Percentiles rank a stretch among this genome's conserved stretches.
Conservation (phyloP, 306 rosid genomes). For the Oxytropis ochrocephala region DNA sequence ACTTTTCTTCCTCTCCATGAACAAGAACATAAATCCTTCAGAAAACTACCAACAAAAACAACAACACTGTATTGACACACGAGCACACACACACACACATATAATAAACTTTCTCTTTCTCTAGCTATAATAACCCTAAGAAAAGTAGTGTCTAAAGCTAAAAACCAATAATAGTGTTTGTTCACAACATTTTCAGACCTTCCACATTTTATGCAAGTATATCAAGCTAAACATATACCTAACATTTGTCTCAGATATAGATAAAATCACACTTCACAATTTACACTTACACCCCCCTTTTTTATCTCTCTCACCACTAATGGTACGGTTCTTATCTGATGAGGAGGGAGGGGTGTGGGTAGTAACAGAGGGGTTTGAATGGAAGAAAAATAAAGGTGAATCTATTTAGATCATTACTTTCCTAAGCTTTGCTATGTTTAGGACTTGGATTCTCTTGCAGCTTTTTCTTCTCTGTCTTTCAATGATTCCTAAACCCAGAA, state of each 20-base stretch:
- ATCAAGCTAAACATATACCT: constrained; percentile 33
- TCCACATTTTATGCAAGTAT: constrained; percentile 41
- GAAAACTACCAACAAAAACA: neutral
- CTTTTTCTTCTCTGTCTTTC: constrained; percentile 55
- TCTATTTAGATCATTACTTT: constrained; percentile 35
- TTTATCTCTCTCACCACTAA: too few species aligned
- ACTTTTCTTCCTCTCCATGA: constrained; percentile 67
- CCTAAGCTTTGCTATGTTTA: constrained; percentile 72
- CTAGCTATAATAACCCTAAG: constrained; percentile 19
- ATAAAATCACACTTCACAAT: neutral
- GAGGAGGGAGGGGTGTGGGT: neutral
- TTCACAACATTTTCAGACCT: constrained; percentile 14
- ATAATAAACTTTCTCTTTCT: neutral
- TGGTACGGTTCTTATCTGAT: constrained; percentile 25
- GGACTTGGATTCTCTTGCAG: constrained; percentile 61
- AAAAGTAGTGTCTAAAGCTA: constrained; percentile 27
- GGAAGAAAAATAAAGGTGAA: constrained; percentile 24
- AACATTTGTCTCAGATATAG: constrained; percentile 21
- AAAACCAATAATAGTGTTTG: constrained; percentile 21
- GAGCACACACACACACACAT: neutral
- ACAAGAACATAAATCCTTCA: constrained; percentile 14
- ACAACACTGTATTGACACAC: neutral
- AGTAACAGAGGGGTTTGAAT: constrained; percentile 18
- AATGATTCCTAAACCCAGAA: constrained; percentile 40
- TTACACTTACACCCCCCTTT: neutral